Base-by-base conservation (phyloP, 805 yeast species). In the Cyberlindnera amylophila region DNA sequence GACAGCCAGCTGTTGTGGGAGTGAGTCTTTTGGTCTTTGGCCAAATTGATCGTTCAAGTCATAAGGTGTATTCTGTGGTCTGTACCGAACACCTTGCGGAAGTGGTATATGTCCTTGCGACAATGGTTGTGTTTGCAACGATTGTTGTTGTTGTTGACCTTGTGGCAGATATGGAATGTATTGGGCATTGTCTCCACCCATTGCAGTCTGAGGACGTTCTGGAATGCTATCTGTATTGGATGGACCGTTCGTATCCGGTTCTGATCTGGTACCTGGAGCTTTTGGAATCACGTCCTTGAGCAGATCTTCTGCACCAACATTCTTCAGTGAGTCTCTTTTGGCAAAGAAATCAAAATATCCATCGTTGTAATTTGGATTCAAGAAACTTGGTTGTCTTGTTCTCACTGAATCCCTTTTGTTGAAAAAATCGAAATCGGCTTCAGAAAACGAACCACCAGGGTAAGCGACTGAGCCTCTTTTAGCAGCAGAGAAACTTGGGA, bases 301-400 rank as follows among this genome's bases (percentile, higher is more conserved):
- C 30, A 37, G 23, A 8, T 49, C 50, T n/a, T 45, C 52, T 21
- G 45, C 49, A 10, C 38, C 28, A 9, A 43, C 6, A 21, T 50
- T 47, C 39, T 57, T 57, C 8, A 57, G 45, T 2, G 62, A 58
- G 42, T 58, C 62, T 39, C 59, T 53, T 33, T 55, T 57, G 2
- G 57, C 42, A 32, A 57, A 57, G 33, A 56, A 45, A 28, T 57
- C 62, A 42, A 54, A 55, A 30, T 57, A 51, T 1, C 53, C 44
- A 31, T 56, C 62, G 28, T 53, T 51, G n/a, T 46, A 39, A 33
- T 47, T 44, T 21, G 51, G 41, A 14, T 52, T 55, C n/a, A 53
- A 34, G 34, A 57, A 55, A 32, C 60, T 57, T 38, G 62, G 53
- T n/a, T 48, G 57, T 44, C 59, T 53, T 16, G 51, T 40, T 49